Percentiles rank a stretch among this genome's conserved stretches.
Conservation (phyloP, 345 rosid genomes). For the Geranium brycei region DNA sequence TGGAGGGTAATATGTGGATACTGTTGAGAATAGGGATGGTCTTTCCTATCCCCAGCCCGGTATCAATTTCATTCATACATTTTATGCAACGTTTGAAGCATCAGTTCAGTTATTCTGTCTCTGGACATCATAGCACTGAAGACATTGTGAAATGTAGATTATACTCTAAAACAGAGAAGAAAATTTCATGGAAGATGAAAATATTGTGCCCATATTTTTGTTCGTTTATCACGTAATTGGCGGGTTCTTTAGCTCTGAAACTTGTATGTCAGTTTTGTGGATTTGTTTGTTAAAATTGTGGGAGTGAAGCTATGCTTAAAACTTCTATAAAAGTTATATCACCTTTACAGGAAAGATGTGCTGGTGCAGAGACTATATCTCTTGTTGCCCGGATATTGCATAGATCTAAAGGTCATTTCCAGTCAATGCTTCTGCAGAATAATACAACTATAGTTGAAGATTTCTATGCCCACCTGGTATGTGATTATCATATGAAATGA, state of each 20-base stretch:
- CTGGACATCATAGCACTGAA: background rate
- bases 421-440: conserved; percentile 78
- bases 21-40: no score
- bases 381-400: conserved; percentile 79
- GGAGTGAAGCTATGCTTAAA: conserved; percentile 3
- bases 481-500: conserved; percentile 1
- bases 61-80: no score
- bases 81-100: no score
- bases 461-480: conserved; percentile 68
- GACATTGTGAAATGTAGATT: no score
- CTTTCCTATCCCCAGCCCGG: no score
- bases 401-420: conserved; percentile 83
- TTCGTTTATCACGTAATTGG: background rate
- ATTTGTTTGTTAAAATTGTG: conserved; percentile 3
- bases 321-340: background rate
- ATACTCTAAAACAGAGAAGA: background rate
- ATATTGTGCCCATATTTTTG: background rate
- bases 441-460: conserved; percentile 75
- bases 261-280: conserved; percentile 1
- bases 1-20: no score
- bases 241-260: conserved; percentile 5
- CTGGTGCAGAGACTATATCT: conserved; percentile 61
- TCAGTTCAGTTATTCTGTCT: background rate
- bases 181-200: background rate
- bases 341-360: conserved; percentile 84